phyloP scores from a whole-genome alignment of 192 early-diverging fungal species.

The Pilaira anomala region DNA sequence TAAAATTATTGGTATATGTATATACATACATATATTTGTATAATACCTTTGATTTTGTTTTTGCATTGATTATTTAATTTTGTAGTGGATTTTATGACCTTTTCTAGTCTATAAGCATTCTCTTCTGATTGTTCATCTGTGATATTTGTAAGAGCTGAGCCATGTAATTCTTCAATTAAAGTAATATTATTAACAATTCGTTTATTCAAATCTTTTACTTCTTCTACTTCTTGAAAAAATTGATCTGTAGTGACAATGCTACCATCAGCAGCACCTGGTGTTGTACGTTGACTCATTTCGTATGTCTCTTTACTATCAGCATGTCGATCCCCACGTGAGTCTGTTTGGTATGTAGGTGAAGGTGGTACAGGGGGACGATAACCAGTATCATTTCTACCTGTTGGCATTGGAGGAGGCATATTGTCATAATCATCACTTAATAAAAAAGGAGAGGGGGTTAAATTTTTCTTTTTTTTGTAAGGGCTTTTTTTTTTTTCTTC shows the following conservation, averaged over 20 bases:
- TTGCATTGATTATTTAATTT: slow-evolving; percentile 43
- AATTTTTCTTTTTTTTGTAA: no score
- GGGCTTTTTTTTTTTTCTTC: no score
- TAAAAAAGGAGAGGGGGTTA: background rate
- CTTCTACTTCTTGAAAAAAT: slow-evolving; percentile 40
- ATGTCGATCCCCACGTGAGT: slow-evolving; percentile 27
- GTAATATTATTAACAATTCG: slow-evolving; percentile 30
- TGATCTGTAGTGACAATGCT: slow-evolving; percentile 30
- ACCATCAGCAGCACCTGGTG: no score
- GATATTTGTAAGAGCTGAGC: slow-evolving; percentile 33
- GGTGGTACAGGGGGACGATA: slow-evolving; percentile 27
- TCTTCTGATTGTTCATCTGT: slow-evolving; percentile 33
- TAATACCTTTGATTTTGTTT: slow-evolving; percentile 48
- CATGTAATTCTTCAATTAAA: slow-evolving; percentile 38
- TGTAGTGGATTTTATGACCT: slow-evolving; percentile 23
- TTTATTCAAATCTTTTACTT: slow-evolving; percentile 31
- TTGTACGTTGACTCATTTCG: slow-evolving; percentile 30
- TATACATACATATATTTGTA: background rate
- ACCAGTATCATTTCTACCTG: slow-evolving; percentile 18
- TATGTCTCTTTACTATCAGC: slow-evolving; percentile 27
- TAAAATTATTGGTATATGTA: background rate
- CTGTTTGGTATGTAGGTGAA: slow-evolving; percentile 24
- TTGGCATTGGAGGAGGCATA: slow-evolving; percentile 24
- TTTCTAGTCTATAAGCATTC: slow-evolving; percentile 32
- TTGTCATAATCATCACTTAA: slow-evolving; percentile 28